A percentile compares a stretch with the other conserved stretches of the same genome.
Evolutionary conservation across 1,139 yeast species (phyloP).

Genomic region (Nakaseomyces delphensis): DNA sequence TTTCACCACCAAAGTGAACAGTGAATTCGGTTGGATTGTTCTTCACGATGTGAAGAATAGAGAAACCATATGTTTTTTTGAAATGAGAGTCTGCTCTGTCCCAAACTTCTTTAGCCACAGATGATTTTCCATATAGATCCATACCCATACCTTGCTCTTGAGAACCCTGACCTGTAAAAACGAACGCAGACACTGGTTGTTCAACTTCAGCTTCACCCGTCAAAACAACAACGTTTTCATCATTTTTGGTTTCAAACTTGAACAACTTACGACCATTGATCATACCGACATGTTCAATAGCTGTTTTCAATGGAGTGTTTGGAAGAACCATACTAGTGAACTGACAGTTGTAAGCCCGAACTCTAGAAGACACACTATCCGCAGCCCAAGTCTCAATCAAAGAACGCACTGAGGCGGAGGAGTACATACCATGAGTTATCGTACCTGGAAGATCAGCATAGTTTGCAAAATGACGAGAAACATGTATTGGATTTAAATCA

Average conservation of each 20-base stretch:
- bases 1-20: slow-evolving; percentile 94
- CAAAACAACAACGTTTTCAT: slow-evolving; percentile 71
- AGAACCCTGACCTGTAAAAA: slow-evolving; percentile 99
- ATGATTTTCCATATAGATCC: slow-evolving; percentile 89
- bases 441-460: slow-evolving; percentile 95
- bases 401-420: slow-evolving; percentile 90
- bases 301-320: slow-evolving; percentile 79
- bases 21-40: slow-evolving; percentile 94
- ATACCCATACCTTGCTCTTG: slow-evolving; percentile 99
- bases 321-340: slow-evolving; percentile 98
- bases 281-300: slow-evolving; percentile 95
- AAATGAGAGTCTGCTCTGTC: slow-evolving; percentile 95
- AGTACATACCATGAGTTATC: slow-evolving; percentile 97
- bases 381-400: slow-evolving; percentile 99
- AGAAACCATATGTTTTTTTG: slow-evolving; percentile 90
- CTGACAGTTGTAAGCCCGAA: slow-evolving; percentile 83
- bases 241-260: slow-evolving; percentile 81
- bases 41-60: slow-evolving; percentile 87
- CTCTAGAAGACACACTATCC: slow-evolving; percentile 90
- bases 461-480: slow-evolving; percentile 85
- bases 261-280: slow-evolving; percentile 96
- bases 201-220: slow-evolving; percentile 97
- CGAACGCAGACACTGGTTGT: slow-evolving; percentile 93
- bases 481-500: slow-evolving; percentile 97
- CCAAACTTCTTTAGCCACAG: slow-evolving; percentile 93